These are phyloP conservation scores for Penicillium arizonense DNA, from an alignment of 495 filamentous ascomycete species.

Conservation along the genomic window DNA sequence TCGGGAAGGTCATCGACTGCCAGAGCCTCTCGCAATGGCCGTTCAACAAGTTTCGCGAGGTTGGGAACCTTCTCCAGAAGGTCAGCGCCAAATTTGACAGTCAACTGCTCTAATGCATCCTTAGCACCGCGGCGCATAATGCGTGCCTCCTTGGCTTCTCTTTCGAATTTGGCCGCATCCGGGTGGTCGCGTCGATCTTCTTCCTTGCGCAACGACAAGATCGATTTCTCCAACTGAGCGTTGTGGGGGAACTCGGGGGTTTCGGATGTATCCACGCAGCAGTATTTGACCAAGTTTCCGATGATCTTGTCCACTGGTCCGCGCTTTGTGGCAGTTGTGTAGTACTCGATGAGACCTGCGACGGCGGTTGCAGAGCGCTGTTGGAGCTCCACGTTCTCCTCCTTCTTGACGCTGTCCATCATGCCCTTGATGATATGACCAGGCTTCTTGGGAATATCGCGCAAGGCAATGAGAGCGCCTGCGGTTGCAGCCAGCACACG, in stretches of 20 bases:
- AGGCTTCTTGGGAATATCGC: constrained; percentile 85
- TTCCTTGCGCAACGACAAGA: constrained; percentile 91
- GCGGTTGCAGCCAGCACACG: constrained; percentile 86
- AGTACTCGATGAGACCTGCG: constrained; percentile 78
- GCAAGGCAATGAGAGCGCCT: constrained; percentile 81
- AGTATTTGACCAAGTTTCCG: constrained; percentile 91
- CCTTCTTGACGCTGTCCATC: constrained; percentile 96
- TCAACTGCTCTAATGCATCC: constrained; percentile 87
- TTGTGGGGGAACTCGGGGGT: constrained; percentile 91
- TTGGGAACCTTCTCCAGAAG: constrained; percentile 80
- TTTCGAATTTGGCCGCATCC: constrained; percentile 83
- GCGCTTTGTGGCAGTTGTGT: constrained; percentile 70
- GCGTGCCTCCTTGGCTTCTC: constrained; percentile 78
- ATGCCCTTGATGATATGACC: constrained; percentile 86
- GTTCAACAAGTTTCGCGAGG: constrained; percentile 74
- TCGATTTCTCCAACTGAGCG: constrained; percentile 67
- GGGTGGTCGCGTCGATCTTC: constrained; percentile 92
- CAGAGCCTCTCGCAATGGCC: constrained; percentile 72
- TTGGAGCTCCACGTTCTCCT: constrained; percentile 90
- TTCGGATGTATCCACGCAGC: constrained; percentile 93
- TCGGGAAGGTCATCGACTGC: constrained; percentile 63
- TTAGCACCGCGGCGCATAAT: constrained; percentile 92
- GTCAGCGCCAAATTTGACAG: constrained; percentile 69
- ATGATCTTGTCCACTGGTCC: constrained; percentile 92
- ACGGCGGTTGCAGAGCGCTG: constrained; percentile 82